Evolutionary conservation across 306 rosid genomes (phyloP).

Genomic region (Gleditsia sinensis): DNA sequence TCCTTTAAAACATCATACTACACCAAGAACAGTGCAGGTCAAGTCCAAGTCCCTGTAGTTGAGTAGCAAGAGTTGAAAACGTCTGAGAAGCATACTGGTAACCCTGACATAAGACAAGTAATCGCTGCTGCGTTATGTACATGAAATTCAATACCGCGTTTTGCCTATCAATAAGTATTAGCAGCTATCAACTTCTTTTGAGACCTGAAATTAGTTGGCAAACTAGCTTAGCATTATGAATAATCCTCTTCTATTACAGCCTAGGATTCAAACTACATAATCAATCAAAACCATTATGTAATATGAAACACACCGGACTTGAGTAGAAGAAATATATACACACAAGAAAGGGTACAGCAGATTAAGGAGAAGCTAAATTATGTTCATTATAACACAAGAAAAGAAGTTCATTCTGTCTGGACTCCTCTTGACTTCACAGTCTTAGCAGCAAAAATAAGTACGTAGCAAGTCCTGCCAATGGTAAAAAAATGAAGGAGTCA

Average conservation of each 20-base stretch:
- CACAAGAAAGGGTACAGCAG: constrained; percentile 9
- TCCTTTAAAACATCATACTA: not conserved
- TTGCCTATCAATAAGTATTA: too few relatives aligned
- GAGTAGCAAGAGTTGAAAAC: too few relatives aligned
- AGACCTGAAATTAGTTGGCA: not conserved
- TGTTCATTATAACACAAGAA: constrained; percentile 32
- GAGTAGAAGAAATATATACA: constrained; percentile 20
- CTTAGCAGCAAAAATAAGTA: constrained; percentile 44
- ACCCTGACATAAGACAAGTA: too few relatives aligned
- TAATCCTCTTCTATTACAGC: constrained; percentile 24
- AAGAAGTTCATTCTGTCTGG: constrained; percentile 36
- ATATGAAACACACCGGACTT: constrained; percentile 31
- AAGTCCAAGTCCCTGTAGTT: too few relatives aligned
- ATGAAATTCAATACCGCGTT: too few relatives aligned
- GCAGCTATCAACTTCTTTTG: not conserved
- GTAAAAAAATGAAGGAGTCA: not conserved
- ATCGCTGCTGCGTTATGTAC: too few relatives aligned
- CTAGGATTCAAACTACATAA: constrained; percentile 28
- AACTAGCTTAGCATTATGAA: constrained; percentile 23
- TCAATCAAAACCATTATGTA: constrained; percentile 22
- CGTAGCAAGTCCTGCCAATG: constrained; percentile 41
- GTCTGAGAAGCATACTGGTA: too few relatives aligned
- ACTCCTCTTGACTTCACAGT: constrained; percentile 43
- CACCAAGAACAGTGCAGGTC: too few relatives aligned
- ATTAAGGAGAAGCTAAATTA: constrained; percentile 34